A percentile compares a stretch with the other conserved stretches of the same genome.
These are phyloP conservation scores for Fusarium lyarnte DNA, from an alignment of 2,329 filamentous ascomycete species.

Conservation along the genomic window DNA sequence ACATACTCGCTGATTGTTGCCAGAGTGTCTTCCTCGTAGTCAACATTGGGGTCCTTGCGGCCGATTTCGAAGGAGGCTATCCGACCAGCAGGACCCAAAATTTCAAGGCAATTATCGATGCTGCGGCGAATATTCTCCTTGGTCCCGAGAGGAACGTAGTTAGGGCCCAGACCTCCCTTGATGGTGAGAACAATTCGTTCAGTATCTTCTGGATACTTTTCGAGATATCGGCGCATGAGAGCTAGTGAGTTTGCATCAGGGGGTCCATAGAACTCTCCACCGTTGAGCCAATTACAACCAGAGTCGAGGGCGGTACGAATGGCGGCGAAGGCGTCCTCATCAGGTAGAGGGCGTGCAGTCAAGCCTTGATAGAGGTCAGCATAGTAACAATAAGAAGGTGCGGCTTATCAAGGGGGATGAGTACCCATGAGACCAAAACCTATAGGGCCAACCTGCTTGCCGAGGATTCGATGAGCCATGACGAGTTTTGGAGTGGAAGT, in stretches of 20 bases:
- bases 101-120: conserved; percentile 61
- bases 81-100: conserved; percentile 53
- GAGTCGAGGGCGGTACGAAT: conserved; percentile 60
- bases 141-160: conserved; percentile 57
- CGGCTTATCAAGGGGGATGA: background rate
- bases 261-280: conserved; percentile 69
- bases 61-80: conserved; percentile 69
- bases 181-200: conserved; percentile 67
- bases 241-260: conserved; percentile 63
- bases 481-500: background rate
- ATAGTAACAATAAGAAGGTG: conserved; percentile 31
- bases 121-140: conserved; percentile 62
- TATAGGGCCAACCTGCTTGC: conserved; percentile 38
- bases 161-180: conserved; percentile 62
- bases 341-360: conserved; percentile 27
- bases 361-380: conserved; percentile 30
- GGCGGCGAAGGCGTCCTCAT: conserved; percentile 58
- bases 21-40: conserved; percentile 57
- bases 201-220: conserved; percentile 67
- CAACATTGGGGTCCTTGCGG: conserved; percentile 61
- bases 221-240: conserved; percentile 68
- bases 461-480: conserved; percentile 39
- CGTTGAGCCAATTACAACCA: conserved; percentile 63
- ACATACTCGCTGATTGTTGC: conserved; percentile 57
- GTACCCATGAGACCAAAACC: conserved; percentile 43